Evolutionary conservation across 2,329 filamentous ascomycete genomes (phyloP).

Genomic region (Monosporascus sp.): DNA sequence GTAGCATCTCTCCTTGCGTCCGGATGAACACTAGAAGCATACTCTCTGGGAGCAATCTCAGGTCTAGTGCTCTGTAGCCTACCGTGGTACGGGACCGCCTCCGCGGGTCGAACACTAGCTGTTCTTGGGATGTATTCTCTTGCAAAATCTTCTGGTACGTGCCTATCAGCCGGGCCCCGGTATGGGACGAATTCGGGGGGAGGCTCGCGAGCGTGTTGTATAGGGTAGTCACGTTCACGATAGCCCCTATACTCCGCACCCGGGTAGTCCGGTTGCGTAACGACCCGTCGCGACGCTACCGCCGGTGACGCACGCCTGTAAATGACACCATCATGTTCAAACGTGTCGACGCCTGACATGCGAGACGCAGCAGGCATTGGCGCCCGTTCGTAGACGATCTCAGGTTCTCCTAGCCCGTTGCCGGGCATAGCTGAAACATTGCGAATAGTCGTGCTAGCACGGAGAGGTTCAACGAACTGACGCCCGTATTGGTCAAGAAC

Average conservation of each 20-base stretch:
- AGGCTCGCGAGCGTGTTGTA: conserved; percentile 38
- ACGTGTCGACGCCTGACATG: conserved; percentile 39
- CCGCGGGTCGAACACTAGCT: conserved; percentile 52
- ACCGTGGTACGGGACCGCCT: conserved; percentile 38
- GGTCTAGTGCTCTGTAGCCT: conserved; percentile 38
- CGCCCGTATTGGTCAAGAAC: conserved; percentile 79
- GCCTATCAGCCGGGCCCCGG: conserved; percentile 35
- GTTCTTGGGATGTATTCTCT: conserved; percentile 51
- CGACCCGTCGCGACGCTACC: conserved; percentile 47
- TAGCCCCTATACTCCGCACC: conserved; percentile 48
- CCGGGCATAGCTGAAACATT: conserved; percentile 46
- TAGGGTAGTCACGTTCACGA: conserved; percentile 53
- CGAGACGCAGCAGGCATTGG: conserved; percentile 47
- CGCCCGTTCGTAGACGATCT: conserved; percentile 61
- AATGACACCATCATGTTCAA: conserved; percentile 44
- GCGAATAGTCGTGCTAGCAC: conserved; percentile 33
- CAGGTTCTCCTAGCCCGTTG: conserved; percentile 38
- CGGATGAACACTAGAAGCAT: conserved; percentile 35
- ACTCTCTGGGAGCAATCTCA: conserved; percentile 41
- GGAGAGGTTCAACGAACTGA: conserved; percentile 60
- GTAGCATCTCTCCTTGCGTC: conserved; percentile 31
- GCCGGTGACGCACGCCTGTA: conserved; percentile 48
- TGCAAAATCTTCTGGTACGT: conserved; percentile 39
- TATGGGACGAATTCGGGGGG: conserved; percentile 43
- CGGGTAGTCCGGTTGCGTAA: conserved; percentile 58